These are phyloP conservation scores for Calonectria pauciramosa DNA, from an alignment of 2,329 filamentous ascomycete genomes.

Conservation along the genomic window DNA sequence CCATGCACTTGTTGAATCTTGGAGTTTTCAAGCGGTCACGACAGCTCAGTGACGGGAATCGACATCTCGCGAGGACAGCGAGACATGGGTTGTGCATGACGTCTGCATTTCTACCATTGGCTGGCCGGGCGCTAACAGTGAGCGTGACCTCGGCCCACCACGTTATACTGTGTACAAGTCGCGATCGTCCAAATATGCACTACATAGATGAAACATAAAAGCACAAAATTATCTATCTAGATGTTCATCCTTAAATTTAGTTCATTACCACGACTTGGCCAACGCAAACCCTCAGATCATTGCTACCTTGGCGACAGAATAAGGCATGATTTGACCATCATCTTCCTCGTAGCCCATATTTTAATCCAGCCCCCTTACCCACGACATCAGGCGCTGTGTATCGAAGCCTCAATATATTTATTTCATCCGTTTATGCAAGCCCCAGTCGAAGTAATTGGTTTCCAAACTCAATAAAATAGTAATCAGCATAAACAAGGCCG, in stretches of 20 bases:
- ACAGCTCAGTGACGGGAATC: neutral
- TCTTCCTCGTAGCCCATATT: conserved; percentile 58
- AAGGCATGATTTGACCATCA: no score
- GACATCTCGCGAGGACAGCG: neutral
- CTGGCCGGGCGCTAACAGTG: neutral
- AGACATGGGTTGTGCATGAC: neutral
- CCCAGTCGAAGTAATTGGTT: conserved; percentile 25
- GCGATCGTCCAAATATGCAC: neutral
- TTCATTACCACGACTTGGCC: neutral
- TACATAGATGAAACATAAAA: neutral
- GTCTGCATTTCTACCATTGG: neutral
- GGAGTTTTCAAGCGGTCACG: neutral
- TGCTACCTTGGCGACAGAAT: no score
- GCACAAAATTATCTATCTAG: neutral
- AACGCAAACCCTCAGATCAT: conserved; percentile 23
- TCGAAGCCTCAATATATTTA: no score
- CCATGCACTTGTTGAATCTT: neutral
- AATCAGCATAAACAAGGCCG: conserved; percentile 7
- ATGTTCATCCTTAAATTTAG: no score
- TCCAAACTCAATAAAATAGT: conserved; percentile 20
- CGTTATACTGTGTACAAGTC: neutral
- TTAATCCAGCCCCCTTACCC: conserved; percentile 60
- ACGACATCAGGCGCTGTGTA: conserved; percentile 33
- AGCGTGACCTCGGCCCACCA: neutral
- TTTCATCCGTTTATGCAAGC: neutral